A percentile compares a stretch with the other conserved stretches of the same genome.
phyloP scores from a whole-genome alignment of 495 filamentous ascomycete genomes.

The Pyrenopolyporus hunteri region DNA sequence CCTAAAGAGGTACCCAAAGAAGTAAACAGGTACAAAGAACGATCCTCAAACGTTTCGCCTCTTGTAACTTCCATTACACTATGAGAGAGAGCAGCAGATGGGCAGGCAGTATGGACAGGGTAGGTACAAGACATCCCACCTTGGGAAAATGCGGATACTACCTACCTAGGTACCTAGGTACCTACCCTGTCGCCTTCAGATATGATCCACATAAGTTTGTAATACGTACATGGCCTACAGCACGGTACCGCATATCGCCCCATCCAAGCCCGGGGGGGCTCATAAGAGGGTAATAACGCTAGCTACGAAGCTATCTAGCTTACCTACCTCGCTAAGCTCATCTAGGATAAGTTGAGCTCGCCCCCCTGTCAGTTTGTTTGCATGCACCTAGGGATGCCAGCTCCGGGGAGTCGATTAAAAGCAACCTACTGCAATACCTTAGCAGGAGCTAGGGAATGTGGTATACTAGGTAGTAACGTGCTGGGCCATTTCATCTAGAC shows the following conservation, averaged over 20 bases:
- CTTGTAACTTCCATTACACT: constrained; percentile 19
- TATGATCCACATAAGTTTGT: background rate
- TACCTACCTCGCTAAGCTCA: constrained; percentile 5
- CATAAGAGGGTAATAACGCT: constrained; percentile 12
- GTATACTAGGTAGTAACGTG: no score
- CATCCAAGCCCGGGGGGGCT: constrained; percentile 14
- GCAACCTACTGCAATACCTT: background rate
- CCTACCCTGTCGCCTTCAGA: no score
- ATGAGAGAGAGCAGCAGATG: background rate
- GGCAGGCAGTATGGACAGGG: constrained; percentile 2
- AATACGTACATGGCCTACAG: constrained; percentile 1
- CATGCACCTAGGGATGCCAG: background rate
- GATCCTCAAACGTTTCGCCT: constrained; percentile 25
- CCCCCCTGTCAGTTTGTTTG: constrained; percentile 12
- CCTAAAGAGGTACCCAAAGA: no score
- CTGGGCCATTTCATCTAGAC: no score
- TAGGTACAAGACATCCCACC: constrained; percentile 25
- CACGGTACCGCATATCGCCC: constrained; percentile 5
- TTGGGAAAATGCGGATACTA: background rate
- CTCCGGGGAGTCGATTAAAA: constrained; percentile 1
- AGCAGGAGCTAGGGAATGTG: no score
- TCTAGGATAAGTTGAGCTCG: constrained; percentile 6
- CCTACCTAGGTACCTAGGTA: background rate
- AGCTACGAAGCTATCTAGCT: constrained; percentile 19
- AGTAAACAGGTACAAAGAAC: background rate